Base-by-base conservation (phyloP, 1,284 basidiomycete genomes). In the Tilletia indica region DNA sequence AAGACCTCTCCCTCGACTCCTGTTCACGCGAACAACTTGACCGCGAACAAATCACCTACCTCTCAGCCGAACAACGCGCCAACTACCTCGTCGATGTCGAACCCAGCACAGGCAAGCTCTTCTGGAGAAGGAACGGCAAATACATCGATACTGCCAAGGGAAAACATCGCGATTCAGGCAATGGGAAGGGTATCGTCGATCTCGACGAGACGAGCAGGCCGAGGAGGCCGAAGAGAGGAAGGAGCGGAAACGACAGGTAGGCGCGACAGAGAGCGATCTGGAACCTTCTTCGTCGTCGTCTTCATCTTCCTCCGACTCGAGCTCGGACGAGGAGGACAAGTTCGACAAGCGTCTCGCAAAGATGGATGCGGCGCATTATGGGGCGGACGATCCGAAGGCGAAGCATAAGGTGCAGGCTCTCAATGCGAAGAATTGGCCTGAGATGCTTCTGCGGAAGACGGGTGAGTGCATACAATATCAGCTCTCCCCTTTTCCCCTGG, bases 21-120 rank as follows among this genome's bases (percentile, higher is more conserved):
- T 91, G 91, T 77, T 87, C 91, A 0, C 86, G 91, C 31, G 88
- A 90, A 63, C 87, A 88, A 70, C 86, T 93, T 36, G 91, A 92
- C 74, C 88, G 86, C 77, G 91, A 92, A 86, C 77, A 83, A 14
- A 74, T 81, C 73, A 77, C 76, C 71, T 81, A 80, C 68, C 75
- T 81, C 66, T 75, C 74, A 67, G 87, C 88, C 2, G 90, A 91
- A 77, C 90, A 92, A 85, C 86, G 91, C 8, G 85, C 89, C 31
- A 91, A 92, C 79, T 92, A 92, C 79, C 87, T 92, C 3, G 89
- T 90, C 70, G 89, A 90, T 76, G 73, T 80, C n/a, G 75, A 86
- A 0, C 61, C 61, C 3, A 39, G 36, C 36, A 85, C 89, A n/a
- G 91, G 92, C 1, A 87, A 87, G 72, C 86, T 93, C 19, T 85